Conservation (phyloP, 116 monocot species). For the Papilionanthe hybrid region DNA sequence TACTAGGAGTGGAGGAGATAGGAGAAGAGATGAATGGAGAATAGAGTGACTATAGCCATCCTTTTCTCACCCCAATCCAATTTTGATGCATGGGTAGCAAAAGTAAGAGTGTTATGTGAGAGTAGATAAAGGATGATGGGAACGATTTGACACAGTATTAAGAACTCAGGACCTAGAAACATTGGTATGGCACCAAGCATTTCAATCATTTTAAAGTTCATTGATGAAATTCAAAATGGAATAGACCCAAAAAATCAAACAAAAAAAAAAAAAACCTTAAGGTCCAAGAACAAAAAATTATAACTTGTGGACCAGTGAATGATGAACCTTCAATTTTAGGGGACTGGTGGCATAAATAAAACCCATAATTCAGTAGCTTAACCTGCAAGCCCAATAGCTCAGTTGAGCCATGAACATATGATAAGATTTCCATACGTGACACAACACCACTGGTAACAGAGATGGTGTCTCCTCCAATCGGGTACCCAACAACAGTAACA, state of each 20-base stretch:
- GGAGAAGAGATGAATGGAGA: not conserved
- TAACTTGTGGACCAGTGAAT: not conserved
- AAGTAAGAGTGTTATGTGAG: not conserved
- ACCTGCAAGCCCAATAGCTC: constrained; percentile 95
- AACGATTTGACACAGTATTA: not conserved
- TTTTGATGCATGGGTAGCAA: not conserved
- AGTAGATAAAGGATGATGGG: not conserved
- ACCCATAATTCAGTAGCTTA: not conserved
- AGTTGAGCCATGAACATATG: constrained; percentile 97
- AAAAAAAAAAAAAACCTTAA: not conserved
- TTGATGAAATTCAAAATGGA: not conserved
- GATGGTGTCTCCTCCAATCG: constrained; percentile 97
- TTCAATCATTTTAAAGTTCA: not conserved
- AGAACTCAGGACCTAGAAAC: not conserved
- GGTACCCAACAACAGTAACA: constrained; percentile 96
- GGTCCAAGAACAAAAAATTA: not conserved
- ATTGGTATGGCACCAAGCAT: not conserved
- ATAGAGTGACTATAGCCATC: not conserved
- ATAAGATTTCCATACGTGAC: constrained; percentile 94
- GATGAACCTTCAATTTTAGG: not conserved
- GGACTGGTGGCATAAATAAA: not conserved
- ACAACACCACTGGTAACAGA: constrained; percentile 99
- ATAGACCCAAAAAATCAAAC: not conserved
- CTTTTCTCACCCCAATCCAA: constrained; percentile 1
- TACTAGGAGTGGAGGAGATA: not conserved